Evolutionary conservation across 305 asterid species (phyloP).

Genomic region (Fraxinus velutina): DNA sequence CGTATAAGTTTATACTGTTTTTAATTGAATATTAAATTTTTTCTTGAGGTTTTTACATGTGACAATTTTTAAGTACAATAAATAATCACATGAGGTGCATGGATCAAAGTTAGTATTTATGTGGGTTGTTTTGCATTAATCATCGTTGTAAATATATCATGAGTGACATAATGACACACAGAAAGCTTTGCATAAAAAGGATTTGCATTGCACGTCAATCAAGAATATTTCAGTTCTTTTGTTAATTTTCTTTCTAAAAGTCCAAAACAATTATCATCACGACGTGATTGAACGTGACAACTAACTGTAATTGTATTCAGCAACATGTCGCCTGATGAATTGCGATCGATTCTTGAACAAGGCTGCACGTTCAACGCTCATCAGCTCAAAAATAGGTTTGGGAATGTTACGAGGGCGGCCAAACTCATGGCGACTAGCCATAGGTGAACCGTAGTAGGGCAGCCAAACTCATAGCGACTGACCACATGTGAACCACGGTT

Average conservation of each 20-base stretch:
- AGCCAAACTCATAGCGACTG: neutral
- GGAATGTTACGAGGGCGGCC: neutral
- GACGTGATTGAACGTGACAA: neutral
- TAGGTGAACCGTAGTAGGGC: neutral
- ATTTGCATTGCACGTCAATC: conserved; percentile 18
- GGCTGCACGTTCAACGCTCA: neutral
- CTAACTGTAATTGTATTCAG: neutral
- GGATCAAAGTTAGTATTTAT: conserved; percentile 37
- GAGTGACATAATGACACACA: conserved; percentile 39
- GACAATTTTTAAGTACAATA: conserved; percentile 1
- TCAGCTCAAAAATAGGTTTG: neutral
- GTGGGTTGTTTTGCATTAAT: conserved; percentile 50
- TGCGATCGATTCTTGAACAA: neutral
- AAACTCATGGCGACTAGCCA: neutral
- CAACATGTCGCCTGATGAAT: neutral
- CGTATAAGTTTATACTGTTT: neutral
- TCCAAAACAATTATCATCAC: neutral
- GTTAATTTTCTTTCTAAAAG: neutral
- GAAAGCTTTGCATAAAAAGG: conserved; percentile 34
- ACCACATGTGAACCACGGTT: neutral
- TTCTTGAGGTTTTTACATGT: neutral
- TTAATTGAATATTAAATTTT: neutral
- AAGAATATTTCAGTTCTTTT: neutral
- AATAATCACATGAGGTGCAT: conserved; percentile 42
- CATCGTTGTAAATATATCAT: conserved; percentile 39